Evolutionary conservation across 23 red algal species (phyloP), one percentile per base, ranked within the genome.

Genomic region (Gracilariopsis chorda): DNA sequence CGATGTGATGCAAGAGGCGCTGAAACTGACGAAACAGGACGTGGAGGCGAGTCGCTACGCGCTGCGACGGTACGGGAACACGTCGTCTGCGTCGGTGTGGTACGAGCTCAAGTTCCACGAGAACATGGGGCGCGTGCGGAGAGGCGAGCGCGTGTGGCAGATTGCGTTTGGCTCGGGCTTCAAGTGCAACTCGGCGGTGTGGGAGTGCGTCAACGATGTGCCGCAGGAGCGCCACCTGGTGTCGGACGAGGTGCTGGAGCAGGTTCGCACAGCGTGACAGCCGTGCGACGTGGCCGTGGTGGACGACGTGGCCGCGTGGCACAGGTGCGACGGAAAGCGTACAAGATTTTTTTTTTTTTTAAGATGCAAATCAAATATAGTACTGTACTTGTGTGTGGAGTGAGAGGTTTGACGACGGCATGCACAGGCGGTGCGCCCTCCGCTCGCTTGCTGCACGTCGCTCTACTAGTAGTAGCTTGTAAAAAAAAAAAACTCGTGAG

Each of bases 131-230:
- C 92, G 92, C 1, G 83, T 98, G 87, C 86, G 88, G 5, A 39
- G 56, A 12, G 96, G 96, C 7, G 72, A 98, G 59, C 89, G 88
- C 13, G 87, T 91, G 25, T 98, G 96, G 96, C 96, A 98, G 76
- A 95, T 98, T 46, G 96, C 96, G 33, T 98, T 98, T 57, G 96
- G 96, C 34, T 91, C 84, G n/a, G 96, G 96, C 23, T 98, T 98
- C 88, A 98, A 98, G 84, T 98, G 96, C 64, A 98, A 98, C 81
- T 95, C 92, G 4, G 96, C 88, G 27, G 96, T 98, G 65, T 98
- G 96, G 96, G 87, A 95, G 67, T 72, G 87, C 42, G 58, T 95
- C 57, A 70, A 82, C 5, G 34, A 93, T 56, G 89, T 96, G 17
- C 55, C 68, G 17, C 79, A n/a, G 16, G 67, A 44, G 20, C 7